Conservation (phyloP, 768 basidiomycete genomes). For the Hypholoma sublateritium region DNA sequence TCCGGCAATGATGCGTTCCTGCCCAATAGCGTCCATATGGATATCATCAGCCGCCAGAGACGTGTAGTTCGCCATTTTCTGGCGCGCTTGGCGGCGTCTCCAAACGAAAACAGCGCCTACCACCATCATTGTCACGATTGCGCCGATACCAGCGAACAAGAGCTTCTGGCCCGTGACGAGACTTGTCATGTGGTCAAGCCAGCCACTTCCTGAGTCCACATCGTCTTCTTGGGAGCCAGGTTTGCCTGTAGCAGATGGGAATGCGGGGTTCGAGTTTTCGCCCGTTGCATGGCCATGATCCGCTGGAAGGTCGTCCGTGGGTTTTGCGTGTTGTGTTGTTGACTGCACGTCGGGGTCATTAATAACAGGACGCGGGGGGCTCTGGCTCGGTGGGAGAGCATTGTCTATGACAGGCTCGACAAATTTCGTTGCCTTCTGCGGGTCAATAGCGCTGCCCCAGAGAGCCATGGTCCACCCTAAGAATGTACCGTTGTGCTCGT, state of each 20-base stretch:
- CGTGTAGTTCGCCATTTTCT: constrained; percentile 47
- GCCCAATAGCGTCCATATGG: constrained; percentile 71
- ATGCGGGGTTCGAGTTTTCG: constrained; percentile 77
- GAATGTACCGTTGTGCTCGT: constrained; percentile 60
- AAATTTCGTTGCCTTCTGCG: constrained; percentile 61
- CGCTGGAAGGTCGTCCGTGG: constrained; percentile 80
- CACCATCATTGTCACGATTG: constrained; percentile 66
- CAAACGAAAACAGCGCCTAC: constrained; percentile 73
- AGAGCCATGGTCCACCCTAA: constrained; percentile 89
- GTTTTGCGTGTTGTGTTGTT: constrained; percentile 73
- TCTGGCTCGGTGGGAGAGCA: constrained; percentile 44
- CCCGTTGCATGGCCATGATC: constrained; percentile 81
- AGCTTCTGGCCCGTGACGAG: constrained; percentile 75
- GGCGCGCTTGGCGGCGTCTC: constrained; percentile 51
- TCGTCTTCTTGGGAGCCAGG: constrained; percentile 25
- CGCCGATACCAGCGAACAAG: constrained; percentile 78
- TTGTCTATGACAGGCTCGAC: constrained; percentile 53
- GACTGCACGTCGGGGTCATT: constrained; percentile 30
- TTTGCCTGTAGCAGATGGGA: constrained; percentile 29
- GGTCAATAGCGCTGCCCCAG: constrained; percentile 85
- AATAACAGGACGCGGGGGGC: constrained; percentile 35
- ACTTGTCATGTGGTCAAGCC: constrained; percentile 69
- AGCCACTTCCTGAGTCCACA: constrained; percentile 63
- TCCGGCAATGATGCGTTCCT: constrained; percentile 17
- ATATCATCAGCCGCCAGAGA: constrained; percentile 70